These are phyloP conservation scores for Cercospora sp. DNA, from an alignment of 2,329 filamentous ascomycete genomes.

Conservation along the genomic window DNA sequence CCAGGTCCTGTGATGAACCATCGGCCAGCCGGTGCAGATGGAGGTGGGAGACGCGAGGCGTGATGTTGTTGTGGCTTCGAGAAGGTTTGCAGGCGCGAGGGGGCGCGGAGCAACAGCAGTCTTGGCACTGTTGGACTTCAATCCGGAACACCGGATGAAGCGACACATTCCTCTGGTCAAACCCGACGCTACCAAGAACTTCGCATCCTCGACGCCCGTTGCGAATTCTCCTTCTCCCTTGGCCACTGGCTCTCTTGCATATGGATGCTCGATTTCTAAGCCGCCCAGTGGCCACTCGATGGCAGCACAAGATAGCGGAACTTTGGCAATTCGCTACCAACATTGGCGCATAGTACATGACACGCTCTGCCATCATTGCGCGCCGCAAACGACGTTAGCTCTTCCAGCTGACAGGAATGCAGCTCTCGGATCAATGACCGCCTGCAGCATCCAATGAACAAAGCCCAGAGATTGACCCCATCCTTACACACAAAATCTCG, in stretches of 20 bases:
- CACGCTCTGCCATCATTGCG: conserved; percentile 4
- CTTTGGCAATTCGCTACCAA: not conserved
- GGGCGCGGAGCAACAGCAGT: not conserved
- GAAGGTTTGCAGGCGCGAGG: not conserved
- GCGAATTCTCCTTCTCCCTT: not conserved
- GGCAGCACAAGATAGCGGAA: not conserved
- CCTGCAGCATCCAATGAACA: conserved; percentile 1
- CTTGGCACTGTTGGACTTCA: not conserved
- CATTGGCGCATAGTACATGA: conserved; percentile 4
- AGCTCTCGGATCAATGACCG: not conserved
- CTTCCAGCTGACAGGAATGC: not conserved
- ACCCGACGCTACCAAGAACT: not conserved
- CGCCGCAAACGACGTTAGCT: not conserved
- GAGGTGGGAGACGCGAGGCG: not conserved
- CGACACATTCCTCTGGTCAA: not conserved
- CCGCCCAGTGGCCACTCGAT: not conserved
- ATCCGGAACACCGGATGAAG: not conserved
- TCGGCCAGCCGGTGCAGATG: not conserved
- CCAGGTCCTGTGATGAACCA: not conserved
- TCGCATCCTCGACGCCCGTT: not conserved
- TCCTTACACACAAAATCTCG: not conserved
- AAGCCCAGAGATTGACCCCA: not conserved
- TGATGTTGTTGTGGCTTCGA: not conserved
- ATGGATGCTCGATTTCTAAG: not conserved
- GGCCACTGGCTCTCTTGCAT: not conserved